A percentile compares a stretch with the other conserved stretches of the same genome.
Evolutionary conservation across 2,329 filamentous ascomycete species (phyloP).

Genomic region (Capronia americana): DNA sequence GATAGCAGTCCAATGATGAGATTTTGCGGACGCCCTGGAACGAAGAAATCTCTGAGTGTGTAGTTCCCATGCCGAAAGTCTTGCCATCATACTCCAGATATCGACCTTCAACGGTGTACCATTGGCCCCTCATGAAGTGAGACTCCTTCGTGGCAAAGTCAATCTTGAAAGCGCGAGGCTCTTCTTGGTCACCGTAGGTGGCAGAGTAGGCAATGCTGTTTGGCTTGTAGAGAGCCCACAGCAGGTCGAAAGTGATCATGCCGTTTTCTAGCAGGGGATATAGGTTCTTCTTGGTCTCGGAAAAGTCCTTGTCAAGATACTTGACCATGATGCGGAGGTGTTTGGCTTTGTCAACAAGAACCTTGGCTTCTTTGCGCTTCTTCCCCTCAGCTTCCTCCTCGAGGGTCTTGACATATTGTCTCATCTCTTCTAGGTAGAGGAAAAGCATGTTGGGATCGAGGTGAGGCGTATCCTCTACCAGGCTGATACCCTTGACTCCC

Average conservation of each 20-base stretch:
- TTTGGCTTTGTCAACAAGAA: constrained; percentile 48
- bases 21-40: constrained; percentile 87
- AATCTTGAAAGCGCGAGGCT: constrained; percentile 82
- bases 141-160: constrained; percentile 74
- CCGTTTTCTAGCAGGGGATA: constrained; percentile 76
- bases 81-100: constrained; percentile 92
- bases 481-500: constrained; percentile 75
- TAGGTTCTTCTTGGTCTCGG: constrained; percentile 76
- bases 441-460: constrained; percentile 75
- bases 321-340: constrained; percentile 72
- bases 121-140: constrained; percentile 73
- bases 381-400: constrained; percentile 65
- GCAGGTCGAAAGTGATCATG: constrained; percentile 73
- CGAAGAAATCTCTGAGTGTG: constrained; percentile 70
- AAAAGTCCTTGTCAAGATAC: constrained; percentile 83
- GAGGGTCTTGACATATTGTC: constrained; percentile 66
- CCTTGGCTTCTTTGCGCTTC: constrained; percentile 48
- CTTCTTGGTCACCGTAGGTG: constrained; percentile 77
- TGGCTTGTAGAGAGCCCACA: constrained; percentile 90
- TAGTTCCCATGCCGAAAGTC: constrained; percentile 75
- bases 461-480: constrained; percentile 79
- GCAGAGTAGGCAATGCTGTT: constrained; percentile 78
- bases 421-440: constrained; percentile 79
- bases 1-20: constrained; percentile 76
- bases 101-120: constrained; percentile 73